Conservation (phyloP, 2,329 filamentous ascomycete species). For the Metarhizium humberi region DNA sequence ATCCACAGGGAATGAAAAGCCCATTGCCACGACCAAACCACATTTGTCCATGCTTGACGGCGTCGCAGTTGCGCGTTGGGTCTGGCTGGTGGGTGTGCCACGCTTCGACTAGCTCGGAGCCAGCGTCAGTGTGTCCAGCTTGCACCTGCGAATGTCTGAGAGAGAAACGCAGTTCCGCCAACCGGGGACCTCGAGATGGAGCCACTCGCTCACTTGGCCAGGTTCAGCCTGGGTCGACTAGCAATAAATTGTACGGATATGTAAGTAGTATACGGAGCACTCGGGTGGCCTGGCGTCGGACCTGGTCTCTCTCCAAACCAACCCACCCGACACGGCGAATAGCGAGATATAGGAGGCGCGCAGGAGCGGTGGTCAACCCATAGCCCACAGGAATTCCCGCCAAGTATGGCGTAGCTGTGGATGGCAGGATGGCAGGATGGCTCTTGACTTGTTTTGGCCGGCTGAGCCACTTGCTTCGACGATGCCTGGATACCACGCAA, state of each 20-base stretch:
- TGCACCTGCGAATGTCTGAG: slow-evolving; percentile 4
- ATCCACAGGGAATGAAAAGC: not conserved
- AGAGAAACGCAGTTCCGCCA: slow-evolving; percentile 1
- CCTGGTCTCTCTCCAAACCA: not conserved
- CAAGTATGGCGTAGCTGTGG: not conserved
- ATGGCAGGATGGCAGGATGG: not conserved
- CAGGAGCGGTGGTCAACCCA: not conserved
- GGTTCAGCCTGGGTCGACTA: slow-evolving; percentile 3
- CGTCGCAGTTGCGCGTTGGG: slow-evolving; percentile 2
- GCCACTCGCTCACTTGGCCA: slow-evolving; percentile 5
- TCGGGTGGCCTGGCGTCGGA: not conserved
- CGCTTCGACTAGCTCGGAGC: not conserved
- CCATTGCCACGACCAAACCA: not conserved
- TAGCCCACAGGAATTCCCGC: not conserved
- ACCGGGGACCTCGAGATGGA: slow-evolving; percentile 5
- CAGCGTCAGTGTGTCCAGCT: not conserved
- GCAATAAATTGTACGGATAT: not conserved
- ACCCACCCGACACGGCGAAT: not conserved
- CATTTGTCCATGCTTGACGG: not conserved
- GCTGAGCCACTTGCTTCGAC: not conserved
- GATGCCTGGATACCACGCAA: not conserved
- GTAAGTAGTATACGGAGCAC: not conserved
- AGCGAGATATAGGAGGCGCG: not conserved
- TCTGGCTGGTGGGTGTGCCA: slow-evolving; percentile 1
- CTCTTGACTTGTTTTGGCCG: not conserved